These are phyloP conservation scores for Umbelopsis sp. DNA, from an alignment of 192 early-diverging fungal genomes.

Conservation along the genomic window DNA sequence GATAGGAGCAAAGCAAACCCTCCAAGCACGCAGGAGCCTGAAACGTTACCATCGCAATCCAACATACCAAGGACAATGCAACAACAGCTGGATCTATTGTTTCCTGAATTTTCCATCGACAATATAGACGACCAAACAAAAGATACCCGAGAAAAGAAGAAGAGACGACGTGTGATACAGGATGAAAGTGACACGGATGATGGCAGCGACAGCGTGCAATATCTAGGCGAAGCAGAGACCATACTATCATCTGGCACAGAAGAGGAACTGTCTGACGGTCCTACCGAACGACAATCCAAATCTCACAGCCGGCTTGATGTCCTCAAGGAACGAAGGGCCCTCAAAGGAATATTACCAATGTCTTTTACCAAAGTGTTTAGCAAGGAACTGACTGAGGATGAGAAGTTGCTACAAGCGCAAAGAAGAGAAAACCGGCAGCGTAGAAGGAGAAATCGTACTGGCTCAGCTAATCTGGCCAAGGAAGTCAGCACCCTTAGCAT, in stretches of 20 bases:
- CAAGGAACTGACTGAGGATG: constrained; percentile 11
- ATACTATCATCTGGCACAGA: background rate
- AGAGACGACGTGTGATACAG: background rate
- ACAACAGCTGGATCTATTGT: constrained; percentile 8
- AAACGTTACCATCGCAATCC: background rate
- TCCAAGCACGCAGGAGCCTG: background rate
- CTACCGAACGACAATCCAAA: background rate
- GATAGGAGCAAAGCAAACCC: background rate
- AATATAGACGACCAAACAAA: background rate
- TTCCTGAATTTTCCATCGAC: constrained; percentile 9
- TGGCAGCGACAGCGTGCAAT: background rate
- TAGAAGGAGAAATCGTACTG: background rate
- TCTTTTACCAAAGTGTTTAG: constrained; percentile 23
- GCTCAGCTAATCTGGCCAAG: background rate
- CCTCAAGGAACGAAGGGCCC: background rate
- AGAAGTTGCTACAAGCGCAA: background rate
- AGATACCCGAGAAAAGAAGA: constrained; percentile 5
- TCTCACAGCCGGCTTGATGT: background rate
- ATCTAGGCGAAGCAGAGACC: background rate
- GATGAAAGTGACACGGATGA: background rate
- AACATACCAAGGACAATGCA: background rate
- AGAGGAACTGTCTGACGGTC: background rate
- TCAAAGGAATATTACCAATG: constrained; percentile 5
- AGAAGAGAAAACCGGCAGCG: background rate
- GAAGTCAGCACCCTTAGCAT: background rate